These are phyloP conservation scores for Arabis hirsuta DNA, from an alignment of 345 rosid genomes.

Conservation along the genomic window DNA sequence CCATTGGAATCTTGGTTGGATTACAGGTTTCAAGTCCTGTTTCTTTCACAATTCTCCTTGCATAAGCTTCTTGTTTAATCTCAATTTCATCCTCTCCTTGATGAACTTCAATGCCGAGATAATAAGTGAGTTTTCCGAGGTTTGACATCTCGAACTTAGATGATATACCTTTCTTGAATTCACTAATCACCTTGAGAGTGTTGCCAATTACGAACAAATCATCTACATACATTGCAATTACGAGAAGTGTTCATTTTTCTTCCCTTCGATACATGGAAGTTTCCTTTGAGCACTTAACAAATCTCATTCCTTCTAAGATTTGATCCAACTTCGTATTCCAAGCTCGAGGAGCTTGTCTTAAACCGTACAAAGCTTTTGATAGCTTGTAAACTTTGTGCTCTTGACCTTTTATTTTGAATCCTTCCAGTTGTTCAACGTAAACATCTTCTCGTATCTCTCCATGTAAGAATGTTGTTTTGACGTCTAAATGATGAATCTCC, in stretches of 20 bases:
- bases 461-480: too few species aligned
- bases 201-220: not conserved
- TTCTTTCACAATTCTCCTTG: not conserved
- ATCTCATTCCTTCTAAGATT: not conserved
- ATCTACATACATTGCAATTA: not conserved
- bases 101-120: not conserved
- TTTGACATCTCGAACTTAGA: not conserved
- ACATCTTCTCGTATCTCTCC: too few species aligned
- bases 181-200: too few species aligned
- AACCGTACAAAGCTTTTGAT: not conserved
- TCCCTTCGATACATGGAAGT: not conserved
- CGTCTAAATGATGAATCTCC: not conserved
- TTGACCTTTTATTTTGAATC: not conserved
- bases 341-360: not conserved
- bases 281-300: too few species aligned
- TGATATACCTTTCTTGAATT: not conserved
- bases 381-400: not conserved
- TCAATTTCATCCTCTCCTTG: not conserved
- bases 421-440: not conserved
- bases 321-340: not conserved
- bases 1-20: not conserved
- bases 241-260: fast-evolving
- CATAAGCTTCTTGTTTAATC: not conserved
- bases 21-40: not conserved
- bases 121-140: not conserved